A percentile compares a stretch with the other conserved stretches of the same genome.
These are phyloP conservation scores for Chenopodium quinoa DNA, from an alignment of 148 eudicot genomes.

Conservation along the genomic window DNA sequence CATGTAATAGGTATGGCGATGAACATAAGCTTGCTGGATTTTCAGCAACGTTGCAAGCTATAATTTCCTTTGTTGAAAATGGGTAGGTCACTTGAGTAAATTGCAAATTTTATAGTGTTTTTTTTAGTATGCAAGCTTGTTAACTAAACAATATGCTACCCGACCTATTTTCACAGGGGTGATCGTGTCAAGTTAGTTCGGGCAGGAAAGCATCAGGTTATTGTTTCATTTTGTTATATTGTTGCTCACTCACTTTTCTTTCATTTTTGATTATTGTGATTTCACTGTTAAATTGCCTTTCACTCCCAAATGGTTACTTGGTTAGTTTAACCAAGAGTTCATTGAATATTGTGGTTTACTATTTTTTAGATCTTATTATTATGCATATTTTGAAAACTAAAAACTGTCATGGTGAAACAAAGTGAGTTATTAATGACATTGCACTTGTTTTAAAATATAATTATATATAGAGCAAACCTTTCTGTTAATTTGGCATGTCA, in stretches of 20 bases:
- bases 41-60: slow-evolving; percentile 97
- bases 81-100: slow-evolving; percentile 46
- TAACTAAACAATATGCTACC: not conserved
- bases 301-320: not conserved
- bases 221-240: not conserved
- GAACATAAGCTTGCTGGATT: slow-evolving; percentile 94
- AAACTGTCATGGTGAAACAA: not conserved
- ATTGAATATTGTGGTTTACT: too few species aligned
- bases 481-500: not conserved
- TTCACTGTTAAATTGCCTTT: not conserved
- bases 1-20: slow-evolving; percentile 70
- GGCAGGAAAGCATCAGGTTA: slow-evolving; percentile 96
- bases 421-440: not conserved
- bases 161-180: slow-evolving; percentile 52
- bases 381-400: not conserved
- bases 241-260: not conserved
- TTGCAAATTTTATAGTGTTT: not conserved
- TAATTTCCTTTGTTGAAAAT: slow-evolving; percentile 91
- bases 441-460: not conserved
- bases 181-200: slow-evolving; percentile 81
- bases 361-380: too few species aligned
- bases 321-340: too few species aligned
- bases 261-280: not conserved
- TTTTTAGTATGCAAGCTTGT: not conserved
- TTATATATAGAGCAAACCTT: not conserved